phyloP scores from a whole-genome alignment of 1,284 basidiomycete genomes.

The Pholiota adiposa region DNA sequence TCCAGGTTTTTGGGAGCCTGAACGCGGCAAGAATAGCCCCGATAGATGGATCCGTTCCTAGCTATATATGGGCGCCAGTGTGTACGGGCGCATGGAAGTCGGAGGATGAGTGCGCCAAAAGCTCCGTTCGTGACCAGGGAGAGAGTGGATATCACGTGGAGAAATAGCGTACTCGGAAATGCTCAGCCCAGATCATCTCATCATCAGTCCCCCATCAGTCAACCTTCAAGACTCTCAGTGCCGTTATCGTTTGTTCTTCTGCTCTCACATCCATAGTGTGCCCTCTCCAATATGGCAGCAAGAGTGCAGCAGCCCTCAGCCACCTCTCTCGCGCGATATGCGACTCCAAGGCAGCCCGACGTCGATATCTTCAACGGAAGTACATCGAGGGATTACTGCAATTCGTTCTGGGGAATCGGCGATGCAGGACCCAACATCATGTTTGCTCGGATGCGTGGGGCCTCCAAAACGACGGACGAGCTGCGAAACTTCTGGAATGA shows the following conservation, averaged over 20 bases:
- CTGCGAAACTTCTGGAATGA: slow-evolving; percentile 89
- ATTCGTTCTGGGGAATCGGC: slow-evolving; percentile 92
- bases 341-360: slow-evolving; percentile 54
- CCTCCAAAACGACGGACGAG: slow-evolving; percentile 87
- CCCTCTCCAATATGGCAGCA: slow-evolving; percentile 47
- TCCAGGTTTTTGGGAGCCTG: background rate
- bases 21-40: background rate
- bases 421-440: slow-evolving; percentile 92
- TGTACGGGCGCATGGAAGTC: background rate
- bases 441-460: slow-evolving; percentile 85
- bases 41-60: too few species aligned
- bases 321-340: slow-evolving; percentile 68
- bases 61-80: background rate
- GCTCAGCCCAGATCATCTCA: slow-evolving; percentile 19
- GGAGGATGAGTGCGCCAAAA: slow-evolving; percentile 4
- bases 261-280: background rate
- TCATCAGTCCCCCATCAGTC: slow-evolving; percentile 21
- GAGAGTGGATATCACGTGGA: slow-evolving; percentile 25
- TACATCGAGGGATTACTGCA: slow-evolving; percentile 79
- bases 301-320: slow-evolving; percentile 63
- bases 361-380: slow-evolving; percentile 47
- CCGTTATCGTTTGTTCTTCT: slow-evolving; percentile 7
- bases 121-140: slow-evolving; percentile 18
- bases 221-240: slow-evolving; percentile 3
- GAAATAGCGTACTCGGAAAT: slow-evolving; percentile 11